Evolutionary conservation across 2,329 filamentous ascomycete species (phyloP).

Genomic region (Bipolaris oryzae): DNA sequence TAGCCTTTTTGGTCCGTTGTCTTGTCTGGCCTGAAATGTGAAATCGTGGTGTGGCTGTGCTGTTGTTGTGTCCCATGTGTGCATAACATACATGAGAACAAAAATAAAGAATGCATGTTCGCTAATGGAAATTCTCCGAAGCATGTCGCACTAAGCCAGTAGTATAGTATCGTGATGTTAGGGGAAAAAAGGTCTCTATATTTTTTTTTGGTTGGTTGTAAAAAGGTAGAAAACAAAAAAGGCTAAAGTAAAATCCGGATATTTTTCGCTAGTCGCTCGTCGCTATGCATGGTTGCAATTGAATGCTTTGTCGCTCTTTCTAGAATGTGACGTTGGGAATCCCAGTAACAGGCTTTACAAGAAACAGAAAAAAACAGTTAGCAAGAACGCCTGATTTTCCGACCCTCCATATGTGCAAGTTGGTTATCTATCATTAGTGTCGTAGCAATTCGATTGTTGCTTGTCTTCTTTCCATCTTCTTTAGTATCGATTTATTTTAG

Average conservation of each 20-base stretch:
- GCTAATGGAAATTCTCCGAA: no score
- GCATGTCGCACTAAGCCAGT: no score
- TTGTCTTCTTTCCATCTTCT: neutral
- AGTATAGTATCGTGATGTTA: no score
- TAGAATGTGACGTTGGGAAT: neutral
- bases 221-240: neutral
- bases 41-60: no score
- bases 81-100: no score
- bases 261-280: neutral
- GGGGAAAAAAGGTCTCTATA: no score
- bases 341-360: neutral
- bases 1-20: no score
- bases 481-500: neutral
- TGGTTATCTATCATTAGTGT: slow-evolving; percentile 3
- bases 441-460: neutral
- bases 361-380: neutral
- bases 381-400: neutral
- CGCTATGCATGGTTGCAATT: slow-evolving; percentile 5
- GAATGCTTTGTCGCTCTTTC: slow-evolving; percentile 5
- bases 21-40: no score
- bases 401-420: neutral
- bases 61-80: no score
- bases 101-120: no score
- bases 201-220: neutral
- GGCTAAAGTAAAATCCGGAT: neutral